These are phyloP conservation scores for Tylopilus sp. DNA, from an alignment of 1,284 basidiomycete species.

Conservation along the genomic window DNA sequence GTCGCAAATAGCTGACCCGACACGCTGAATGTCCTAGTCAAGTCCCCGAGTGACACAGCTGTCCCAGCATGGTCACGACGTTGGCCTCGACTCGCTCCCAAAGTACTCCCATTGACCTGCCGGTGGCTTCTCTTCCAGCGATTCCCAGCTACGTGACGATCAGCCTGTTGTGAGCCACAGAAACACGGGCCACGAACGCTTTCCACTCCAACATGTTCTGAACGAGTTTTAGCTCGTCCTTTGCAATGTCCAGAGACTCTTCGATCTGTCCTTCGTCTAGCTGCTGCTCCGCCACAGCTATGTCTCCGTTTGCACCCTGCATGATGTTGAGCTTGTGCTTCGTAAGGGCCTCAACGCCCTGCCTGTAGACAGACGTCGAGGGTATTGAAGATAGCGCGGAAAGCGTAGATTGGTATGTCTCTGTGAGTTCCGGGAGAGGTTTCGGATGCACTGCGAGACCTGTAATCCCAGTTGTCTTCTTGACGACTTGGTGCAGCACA, in stretches of 20 bases:
- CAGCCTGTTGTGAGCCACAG: conserved; percentile 3
- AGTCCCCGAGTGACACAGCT: too few relatives aligned
- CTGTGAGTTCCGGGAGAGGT: conserved; percentile 74
- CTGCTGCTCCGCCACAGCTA: conserved; percentile 66
- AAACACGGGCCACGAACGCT: conserved; percentile 62
- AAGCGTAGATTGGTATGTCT: conserved; percentile 81
- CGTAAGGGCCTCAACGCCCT: conserved; percentile 87
- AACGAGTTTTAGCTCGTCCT: conserved; percentile 77
- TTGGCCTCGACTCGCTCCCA: conserved; percentile 41
- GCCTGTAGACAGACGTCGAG: conserved; percentile 81
- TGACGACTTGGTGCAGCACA: conserved; percentile 59
- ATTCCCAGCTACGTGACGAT: conserved; percentile 67
- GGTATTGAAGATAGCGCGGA: conserved; percentile 70
- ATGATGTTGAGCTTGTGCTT: conserved; percentile 77
- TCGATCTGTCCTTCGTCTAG: conserved; percentile 80
- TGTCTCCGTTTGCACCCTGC: conserved; percentile 62
- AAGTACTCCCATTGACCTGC: conserved; percentile 87
- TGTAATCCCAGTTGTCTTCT: conserved; percentile 77
- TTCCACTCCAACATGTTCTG: conserved; percentile 94
- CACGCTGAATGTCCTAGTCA: conserved; percentile 1
- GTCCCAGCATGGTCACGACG: conserved; percentile 11
- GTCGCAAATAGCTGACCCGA: conserved; percentile 5
- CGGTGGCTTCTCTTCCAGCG: conserved; percentile 76
- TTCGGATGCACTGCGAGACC: conserved; percentile 72
- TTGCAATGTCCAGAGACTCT: conserved; percentile 78